Conservation (phyloP, 2,329 filamentous ascomycete species). For the Stromatinia cepivora region DNA sequence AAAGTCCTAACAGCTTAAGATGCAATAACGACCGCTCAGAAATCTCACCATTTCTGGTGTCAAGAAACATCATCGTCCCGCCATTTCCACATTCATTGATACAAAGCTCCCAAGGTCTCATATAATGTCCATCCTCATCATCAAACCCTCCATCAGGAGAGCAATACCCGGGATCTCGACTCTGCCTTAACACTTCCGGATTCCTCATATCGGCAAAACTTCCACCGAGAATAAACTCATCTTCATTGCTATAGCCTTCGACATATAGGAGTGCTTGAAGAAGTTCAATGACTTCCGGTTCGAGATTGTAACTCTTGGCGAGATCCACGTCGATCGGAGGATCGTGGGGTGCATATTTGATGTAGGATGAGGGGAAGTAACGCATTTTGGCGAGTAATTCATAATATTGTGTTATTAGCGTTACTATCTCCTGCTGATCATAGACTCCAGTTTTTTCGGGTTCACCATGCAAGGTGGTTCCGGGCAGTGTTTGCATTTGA, state of each 20-base stretch:
- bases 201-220: slow-evolving; percentile 27
- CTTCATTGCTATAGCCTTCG: slow-evolving; percentile 17
- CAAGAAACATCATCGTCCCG: slow-evolving; percentile 2
- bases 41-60: slow-evolving; percentile 14
- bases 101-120: slow-evolving; percentile 7
- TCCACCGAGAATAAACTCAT: slow-evolving; percentile 26
- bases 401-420: slow-evolving; percentile 24
- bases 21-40: not conserved
- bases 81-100: slow-evolving; percentile 6
- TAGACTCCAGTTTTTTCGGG: not conserved
- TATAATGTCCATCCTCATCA: slow-evolving; percentile 14
- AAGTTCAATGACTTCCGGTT: slow-evolving; percentile 23
- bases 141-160: slow-evolving; percentile 17
- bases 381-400: slow-evolving; percentile 26
- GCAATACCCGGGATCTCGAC: slow-evolving; percentile 24
- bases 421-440: slow-evolving; percentile 22
- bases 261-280: slow-evolving; percentile 27
- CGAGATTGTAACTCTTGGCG: slow-evolving; percentile 19
- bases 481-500: not conserved
- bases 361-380: slow-evolving; percentile 22
- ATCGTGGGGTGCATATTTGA: slow-evolving; percentile 27
- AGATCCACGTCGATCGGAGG: slow-evolving; percentile 24
- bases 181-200: slow-evolving; percentile 9
- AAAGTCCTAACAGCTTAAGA: not conserved
- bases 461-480: not conserved